Base-by-base conservation (phyloP, 306 rosid species). In the Pyrus communis region DNA sequence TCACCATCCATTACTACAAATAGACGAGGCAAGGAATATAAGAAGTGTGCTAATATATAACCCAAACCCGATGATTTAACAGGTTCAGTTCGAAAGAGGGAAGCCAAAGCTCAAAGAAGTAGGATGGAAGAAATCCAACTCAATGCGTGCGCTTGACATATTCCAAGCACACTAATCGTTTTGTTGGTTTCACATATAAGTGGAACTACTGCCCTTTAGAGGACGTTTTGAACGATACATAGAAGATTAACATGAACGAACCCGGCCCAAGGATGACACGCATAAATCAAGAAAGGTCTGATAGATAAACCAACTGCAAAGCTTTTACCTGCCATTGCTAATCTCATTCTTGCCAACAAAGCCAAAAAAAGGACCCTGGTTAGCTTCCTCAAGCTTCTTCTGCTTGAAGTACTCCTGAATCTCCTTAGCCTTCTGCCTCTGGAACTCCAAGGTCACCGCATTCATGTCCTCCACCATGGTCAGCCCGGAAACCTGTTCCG, bases 361-460 rank as follows among this genome's bases (percentile, higher is more conserved):
- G 30, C 98, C 98, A 88, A 95, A 89, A 60, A 85, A 75, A 10
- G 98, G 98, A 27, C 91, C 97, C 70, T 84, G 97, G 77, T 73
- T 63, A 11, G 97, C 93, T 31, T 81, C 91, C 51, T 92, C 96
- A 81, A 92, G 92, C 89, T 92, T 92, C 96, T 90, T 92, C 92
- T 84, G 80, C 86, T 88, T 92, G 77, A 95, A 95, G 78, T 88
- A 95, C 42, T 95, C 96, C 87, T 88, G 98, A 60, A 95, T 85
- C 84, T 92, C 97, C 93, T 90, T 95, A n/a, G 97, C 98, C 91
- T 87, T 95, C 75, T 79, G 89, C 84, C 98, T 90, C 95, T 95
- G 98, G 80, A 95, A 90, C 91, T 95, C 98, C 59, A 92, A 71
- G 4, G 97, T 90, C 54, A 90, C 40, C 70, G 67, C 89, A 88